Evolutionary conservation across 75 land plant genomes (phyloP).

Genomic region (Selaginella tamariscina): DNA sequence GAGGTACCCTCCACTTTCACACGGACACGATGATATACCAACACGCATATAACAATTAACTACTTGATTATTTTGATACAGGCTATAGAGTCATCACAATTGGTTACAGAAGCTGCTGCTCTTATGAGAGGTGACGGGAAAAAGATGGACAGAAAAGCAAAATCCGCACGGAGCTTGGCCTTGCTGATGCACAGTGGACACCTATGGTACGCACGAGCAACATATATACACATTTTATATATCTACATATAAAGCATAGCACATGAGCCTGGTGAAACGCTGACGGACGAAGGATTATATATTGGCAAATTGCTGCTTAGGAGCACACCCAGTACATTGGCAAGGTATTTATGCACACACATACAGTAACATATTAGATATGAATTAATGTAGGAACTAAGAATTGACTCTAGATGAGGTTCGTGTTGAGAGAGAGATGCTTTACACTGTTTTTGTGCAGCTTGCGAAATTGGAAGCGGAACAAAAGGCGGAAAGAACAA

Average conservation of each 20-base stretch:
- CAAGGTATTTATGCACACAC: too few relatives aligned
- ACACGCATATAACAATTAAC: too few relatives aligned
- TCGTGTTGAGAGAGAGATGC: too few relatives aligned
- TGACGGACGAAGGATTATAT: conserved; percentile 80
- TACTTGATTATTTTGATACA: conserved; percentile 30
- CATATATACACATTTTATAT: too few relatives aligned
- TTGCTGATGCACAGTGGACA: conserved; percentile 85
- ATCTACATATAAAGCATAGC: too few relatives aligned
- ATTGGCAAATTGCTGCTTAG: conserved; percentile 99
- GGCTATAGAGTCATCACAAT: too few relatives aligned
- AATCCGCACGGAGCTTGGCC: conserved; percentile 80
- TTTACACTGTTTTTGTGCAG: conserved; percentile 22
- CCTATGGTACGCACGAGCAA: conserved; percentile 73
- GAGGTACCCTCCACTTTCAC: neutral
- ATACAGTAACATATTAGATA: too few relatives aligned
- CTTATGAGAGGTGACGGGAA: conserved; percentile 70
- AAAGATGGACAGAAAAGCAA: conserved; percentile 72
- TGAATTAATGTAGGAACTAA: conserved; percentile 49
- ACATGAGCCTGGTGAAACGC: conserved; percentile 90
- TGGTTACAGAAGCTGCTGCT: conserved; percentile 88
- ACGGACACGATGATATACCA: too few relatives aligned
- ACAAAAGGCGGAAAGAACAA: conserved; percentile 86
- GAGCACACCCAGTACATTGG: conserved; percentile 98
- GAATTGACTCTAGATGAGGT: conserved; percentile 99
- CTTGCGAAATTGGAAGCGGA: conserved; percentile 80